These are phyloP conservation scores for Dendrothele bispora DNA, from an alignment of 768 basidiomycete species.

Conservation along the genomic window DNA sequence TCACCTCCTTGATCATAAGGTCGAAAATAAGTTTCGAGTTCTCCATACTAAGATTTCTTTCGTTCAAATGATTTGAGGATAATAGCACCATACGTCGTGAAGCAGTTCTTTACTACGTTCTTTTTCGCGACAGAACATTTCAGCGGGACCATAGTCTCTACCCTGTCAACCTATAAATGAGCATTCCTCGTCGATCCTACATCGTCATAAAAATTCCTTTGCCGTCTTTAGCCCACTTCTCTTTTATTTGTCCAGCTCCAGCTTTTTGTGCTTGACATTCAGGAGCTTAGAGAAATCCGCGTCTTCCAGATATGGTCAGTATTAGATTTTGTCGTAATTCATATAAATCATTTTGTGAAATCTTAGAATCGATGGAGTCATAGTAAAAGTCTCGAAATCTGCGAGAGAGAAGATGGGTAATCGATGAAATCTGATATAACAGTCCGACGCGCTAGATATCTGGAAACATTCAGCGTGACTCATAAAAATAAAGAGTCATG, in stretches of 20 bases:
- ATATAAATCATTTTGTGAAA: too few species aligned
- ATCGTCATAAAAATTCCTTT: slow-evolving; percentile 58
- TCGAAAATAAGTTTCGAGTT: slow-evolving; percentile 96
- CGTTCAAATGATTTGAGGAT: slow-evolving; percentile 98
- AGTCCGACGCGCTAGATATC: too few species aligned
- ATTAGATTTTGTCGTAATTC: too few species aligned
- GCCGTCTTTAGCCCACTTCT: slow-evolving; percentile 86
- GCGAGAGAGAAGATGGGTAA: too few species aligned
- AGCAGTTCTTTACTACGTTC: slow-evolving; percentile 87
- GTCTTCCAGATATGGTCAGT: too few species aligned
- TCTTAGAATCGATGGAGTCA: too few species aligned
- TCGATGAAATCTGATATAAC: too few species aligned
- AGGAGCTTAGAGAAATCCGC: too few species aligned
- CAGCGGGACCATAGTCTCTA: slow-evolving; percentile 90
- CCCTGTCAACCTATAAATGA: slow-evolving; percentile 51
- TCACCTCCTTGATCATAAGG: slow-evolving; percentile 95
- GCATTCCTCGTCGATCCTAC: slow-evolving; percentile 11
- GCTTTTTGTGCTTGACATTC: too few species aligned
- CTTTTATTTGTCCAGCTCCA: slow-evolving; percentile 73
- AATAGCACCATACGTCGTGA: slow-evolving; percentile 84
- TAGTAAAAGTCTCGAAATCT: too few species aligned
- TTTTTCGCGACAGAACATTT: slow-evolving; percentile 89
- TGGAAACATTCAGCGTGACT: too few species aligned
- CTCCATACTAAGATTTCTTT: slow-evolving; percentile 96
- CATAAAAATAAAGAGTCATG: too few species aligned